Evolutionary conservation across 2,329 filamentous ascomycete genomes (phyloP).

Genomic region (Xylaria sp.): DNA sequence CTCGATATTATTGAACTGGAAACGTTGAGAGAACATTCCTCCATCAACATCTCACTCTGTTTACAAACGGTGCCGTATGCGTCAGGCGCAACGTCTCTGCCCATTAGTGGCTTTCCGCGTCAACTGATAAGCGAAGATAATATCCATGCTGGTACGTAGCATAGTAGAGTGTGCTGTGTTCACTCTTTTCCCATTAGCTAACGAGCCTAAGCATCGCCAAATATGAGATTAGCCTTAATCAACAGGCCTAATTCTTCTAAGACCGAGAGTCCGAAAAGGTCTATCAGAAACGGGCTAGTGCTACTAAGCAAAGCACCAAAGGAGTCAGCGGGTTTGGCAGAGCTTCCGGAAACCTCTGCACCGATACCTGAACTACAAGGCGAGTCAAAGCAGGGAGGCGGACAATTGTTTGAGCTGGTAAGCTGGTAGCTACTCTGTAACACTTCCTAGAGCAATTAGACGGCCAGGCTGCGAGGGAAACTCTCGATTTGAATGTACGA

Average conservation of each 20-base stretch:
- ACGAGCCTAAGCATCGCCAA: neutral
- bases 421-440: neutral
- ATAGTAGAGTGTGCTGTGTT: neutral
- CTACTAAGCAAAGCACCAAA: neutral
- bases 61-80: neutral
- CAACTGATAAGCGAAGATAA: neutral
- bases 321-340: neutral
- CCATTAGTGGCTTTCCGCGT: neutral
- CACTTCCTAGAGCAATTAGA: no score
- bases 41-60: conserved; percentile 2
- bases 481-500: no score
- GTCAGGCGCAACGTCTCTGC: neutral
- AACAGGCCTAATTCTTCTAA: neutral
- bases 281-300: neutral
- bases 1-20: neutral
- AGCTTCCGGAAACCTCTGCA: neutral
- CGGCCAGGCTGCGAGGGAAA: no score
- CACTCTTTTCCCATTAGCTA: neutral
- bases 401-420: neutral
- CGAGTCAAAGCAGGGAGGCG: neutral
- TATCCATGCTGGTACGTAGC: neutral
- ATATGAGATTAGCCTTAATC: neutral
- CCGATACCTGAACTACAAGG: neutral
- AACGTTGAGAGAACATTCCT: conserved; percentile 8
- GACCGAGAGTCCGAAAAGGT: neutral